Percentiles rank a stretch among this genome's conserved stretches.
Conservation (phyloP, 306 rosid genomes). For the Rosa lucieae region DNA sequence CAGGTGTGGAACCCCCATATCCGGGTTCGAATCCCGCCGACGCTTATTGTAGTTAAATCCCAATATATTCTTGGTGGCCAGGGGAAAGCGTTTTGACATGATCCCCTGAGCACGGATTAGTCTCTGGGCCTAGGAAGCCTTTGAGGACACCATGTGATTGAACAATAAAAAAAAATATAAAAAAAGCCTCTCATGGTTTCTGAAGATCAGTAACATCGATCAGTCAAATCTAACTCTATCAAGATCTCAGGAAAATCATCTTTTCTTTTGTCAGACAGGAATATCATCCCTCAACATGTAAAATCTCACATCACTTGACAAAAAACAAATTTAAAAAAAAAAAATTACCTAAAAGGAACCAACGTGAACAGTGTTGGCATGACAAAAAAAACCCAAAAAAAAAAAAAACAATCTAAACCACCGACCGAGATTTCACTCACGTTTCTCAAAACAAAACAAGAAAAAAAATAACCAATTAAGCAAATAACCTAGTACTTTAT, state of each 20-base stretch:
- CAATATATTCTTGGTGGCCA: too few relatives aligned
- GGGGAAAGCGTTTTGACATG: too few relatives aligned
- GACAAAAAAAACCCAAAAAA: background rate
- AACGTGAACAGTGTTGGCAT: background rate
- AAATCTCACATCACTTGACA: background rate
- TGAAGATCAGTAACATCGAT: background rate
- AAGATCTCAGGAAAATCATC: background rate
- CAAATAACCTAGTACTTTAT: background rate
- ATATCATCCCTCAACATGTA: constrained; percentile 2
- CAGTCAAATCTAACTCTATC: background rate
- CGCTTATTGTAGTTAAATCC: too few relatives aligned
- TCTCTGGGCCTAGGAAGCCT: too few relatives aligned
- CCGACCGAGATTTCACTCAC: background rate
- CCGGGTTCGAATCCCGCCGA: too few relatives aligned
- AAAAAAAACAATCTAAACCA: too few relatives aligned
- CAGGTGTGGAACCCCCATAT: too few relatives aligned
- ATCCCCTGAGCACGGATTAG: too few relatives aligned
- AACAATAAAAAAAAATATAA: too few relatives aligned
- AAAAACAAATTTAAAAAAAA: too few relatives aligned
- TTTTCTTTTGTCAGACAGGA: background rate
- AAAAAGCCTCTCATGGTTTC: background rate
- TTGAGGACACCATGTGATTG: too few relatives aligned
- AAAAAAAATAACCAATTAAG: background rate
- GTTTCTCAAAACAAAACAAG: background rate
- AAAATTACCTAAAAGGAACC: too few relatives aligned